Evolutionary conservation across 306 rosid genomes (phyloP).

Genomic region (Herpetospermum pedunculosum): DNA sequence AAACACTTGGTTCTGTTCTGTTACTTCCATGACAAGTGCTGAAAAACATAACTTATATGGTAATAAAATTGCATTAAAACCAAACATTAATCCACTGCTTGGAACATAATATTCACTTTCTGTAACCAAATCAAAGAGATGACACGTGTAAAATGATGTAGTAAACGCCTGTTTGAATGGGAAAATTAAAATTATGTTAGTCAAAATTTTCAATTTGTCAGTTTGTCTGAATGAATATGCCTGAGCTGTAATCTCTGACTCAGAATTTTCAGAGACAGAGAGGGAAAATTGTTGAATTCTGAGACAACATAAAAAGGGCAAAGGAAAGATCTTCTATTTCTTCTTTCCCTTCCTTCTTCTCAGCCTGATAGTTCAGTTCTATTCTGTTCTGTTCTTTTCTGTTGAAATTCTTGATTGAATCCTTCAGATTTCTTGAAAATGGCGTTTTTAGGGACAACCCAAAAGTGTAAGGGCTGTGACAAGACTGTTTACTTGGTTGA

Average conservation of each 20-base stretch:
- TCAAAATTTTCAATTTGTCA: neutral
- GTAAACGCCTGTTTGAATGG: neutral
- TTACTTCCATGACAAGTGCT: neutral
- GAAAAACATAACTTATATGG: neutral
- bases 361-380: neutral
- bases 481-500: conserved; percentile 87
- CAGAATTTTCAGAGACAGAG: neutral
- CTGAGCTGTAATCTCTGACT: conserved; percentile 11
- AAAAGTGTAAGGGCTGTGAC: conserved; percentile 87
- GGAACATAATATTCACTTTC: neutral
- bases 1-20: neutral
- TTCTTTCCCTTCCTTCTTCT: neutral
- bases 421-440: conserved; percentile 19
- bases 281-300: neutral
- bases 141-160: conserved; percentile 1
- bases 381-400: neutral
- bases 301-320: neutral
- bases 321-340: conserved; percentile 1
- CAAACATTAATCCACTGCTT: neutral
- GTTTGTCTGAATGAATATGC: neutral
- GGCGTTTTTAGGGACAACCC: conserved; percentile 90
- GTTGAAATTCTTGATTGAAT: neutral
- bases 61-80: neutral
- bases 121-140: neutral
- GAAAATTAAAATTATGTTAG: neutral